These are phyloP conservation scores for Schrenkiella parvula DNA, from an alignment of 345 rosid genomes.

Conservation along the genomic window DNA sequence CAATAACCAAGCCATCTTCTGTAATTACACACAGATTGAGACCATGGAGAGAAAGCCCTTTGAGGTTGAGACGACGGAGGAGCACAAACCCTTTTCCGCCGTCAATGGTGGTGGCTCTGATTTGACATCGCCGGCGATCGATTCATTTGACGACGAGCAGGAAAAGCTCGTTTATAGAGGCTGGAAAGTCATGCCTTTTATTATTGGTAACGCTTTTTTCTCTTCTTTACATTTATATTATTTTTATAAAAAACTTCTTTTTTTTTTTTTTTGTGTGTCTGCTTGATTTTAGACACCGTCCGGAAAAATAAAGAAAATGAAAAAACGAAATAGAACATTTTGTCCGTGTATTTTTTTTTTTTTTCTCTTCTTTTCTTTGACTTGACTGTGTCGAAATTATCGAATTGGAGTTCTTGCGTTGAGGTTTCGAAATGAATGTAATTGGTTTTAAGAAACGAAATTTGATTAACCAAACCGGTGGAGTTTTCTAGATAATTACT, in stretches of 20 bases:
- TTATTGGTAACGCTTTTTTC: constrained; percentile 44
- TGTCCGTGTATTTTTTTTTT: constrained; percentile 20
- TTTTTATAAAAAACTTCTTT: not conserved
- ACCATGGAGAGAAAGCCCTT: constrained; percentile 34
- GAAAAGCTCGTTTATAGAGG: constrained; percentile 51
- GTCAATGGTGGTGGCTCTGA: constrained; percentile 22
- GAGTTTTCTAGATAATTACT: not conserved
- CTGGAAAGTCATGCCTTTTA: constrained; percentile 73
- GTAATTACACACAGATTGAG: constrained; percentile 10
- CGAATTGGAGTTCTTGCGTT: not conserved
- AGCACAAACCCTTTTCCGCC: constrained; percentile 27
- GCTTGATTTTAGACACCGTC: not conserved
- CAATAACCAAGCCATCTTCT: not conserved
- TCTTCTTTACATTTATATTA: not conserved
- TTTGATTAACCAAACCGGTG: not conserved
- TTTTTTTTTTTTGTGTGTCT: not conserved
- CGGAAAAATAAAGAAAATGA: not conserved
- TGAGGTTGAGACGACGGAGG: constrained; percentile 20
- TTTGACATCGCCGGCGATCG: constrained; percentile 3
- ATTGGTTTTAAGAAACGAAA: not conserved
- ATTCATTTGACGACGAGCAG: constrained; percentile 25
- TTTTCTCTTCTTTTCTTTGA: not conserved
- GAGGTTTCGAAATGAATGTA: not conserved
- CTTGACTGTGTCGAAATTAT: not conserved
- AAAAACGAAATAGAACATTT: not conserved